Conservation (phyloP, 2,329 filamentous ascomycete genomes). For the Cercospora sesami region DNA sequence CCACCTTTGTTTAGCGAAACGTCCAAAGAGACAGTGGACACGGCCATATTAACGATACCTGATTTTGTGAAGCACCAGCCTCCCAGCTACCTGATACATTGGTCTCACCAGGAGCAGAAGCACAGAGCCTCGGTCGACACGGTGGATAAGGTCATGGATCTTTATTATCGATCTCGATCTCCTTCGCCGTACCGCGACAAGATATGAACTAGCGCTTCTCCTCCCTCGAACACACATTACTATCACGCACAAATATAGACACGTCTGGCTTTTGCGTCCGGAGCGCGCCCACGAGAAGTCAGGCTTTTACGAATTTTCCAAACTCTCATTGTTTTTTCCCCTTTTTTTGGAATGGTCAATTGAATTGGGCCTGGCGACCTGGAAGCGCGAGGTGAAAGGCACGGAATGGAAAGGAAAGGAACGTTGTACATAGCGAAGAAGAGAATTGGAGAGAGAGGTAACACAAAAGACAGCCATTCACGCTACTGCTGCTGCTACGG, state of each 20-base stretch:
- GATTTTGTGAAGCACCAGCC: constrained; percentile 13
- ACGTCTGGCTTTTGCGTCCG: background rate
- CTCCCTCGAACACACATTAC: background rate
- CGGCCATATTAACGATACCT: constrained; percentile 26
- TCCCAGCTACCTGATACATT: constrained; percentile 7
- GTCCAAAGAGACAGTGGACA: constrained; percentile 27
- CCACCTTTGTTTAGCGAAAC: constrained; percentile 22
- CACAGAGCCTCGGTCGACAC: constrained; percentile 20
- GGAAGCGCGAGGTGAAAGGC: no score
- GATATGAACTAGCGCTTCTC: background rate
- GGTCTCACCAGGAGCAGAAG: constrained; percentile 5
- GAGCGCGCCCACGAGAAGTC: background rate
- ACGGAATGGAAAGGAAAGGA: background rate
- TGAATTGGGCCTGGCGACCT: background rate
- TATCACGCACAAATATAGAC: background rate
- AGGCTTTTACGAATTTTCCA: background rate
- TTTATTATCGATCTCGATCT: constrained; percentile 18
- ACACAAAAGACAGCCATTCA: background rate
- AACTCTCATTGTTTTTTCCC: background rate
- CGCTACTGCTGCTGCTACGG: background rate
- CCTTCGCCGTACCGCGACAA: background rate
- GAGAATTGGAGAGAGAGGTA: background rate
- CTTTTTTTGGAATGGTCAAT: background rate
- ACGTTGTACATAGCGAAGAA: background rate
- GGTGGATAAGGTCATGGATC: constrained; percentile 23